A percentile compares a stretch with the other conserved stretches of the same genome.
These are phyloP conservation scores for Lagerstroemia speciosa DNA, from an alignment of 345 rosid species.

Conservation along the genomic window DNA sequence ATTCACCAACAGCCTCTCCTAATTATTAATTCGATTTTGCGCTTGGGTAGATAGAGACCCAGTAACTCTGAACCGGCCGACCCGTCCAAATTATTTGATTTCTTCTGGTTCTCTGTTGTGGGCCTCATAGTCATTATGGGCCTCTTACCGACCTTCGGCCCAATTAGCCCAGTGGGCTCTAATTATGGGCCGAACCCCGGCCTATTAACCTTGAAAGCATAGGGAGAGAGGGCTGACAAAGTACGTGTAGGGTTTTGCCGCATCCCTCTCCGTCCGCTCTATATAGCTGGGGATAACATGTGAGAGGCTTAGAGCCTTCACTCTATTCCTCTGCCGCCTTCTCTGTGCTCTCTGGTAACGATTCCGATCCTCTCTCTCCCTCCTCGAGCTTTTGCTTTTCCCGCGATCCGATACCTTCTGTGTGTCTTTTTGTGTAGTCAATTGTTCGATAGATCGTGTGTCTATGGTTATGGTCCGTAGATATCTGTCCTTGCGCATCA, in stretches of 20 bases:
- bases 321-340: not conserved
- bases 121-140: not conserved
- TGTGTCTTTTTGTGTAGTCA: not conserved
- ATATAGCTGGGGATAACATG: no score
- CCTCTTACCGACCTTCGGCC: no score
- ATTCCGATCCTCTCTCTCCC: not conserved
- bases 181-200: no score
- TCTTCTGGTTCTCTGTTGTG: no score
- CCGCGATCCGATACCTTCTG: not conserved
- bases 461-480: not conserved
- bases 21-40: not conserved
- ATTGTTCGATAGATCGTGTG: not conserved
- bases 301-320: not conserved
- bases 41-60: not conserved
- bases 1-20: not conserved
- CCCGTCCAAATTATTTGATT: no score
- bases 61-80: no score
- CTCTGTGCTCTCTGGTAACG: not conserved
- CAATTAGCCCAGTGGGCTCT: no score
- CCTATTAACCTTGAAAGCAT: no score
- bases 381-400: not conserved
- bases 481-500: no score
- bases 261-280: not conserved
- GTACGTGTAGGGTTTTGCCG: no score
- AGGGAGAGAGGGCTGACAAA: no score